Evolutionary conservation across 768 basidiomycete species (phyloP).

Genomic region (Leccinellum luteum): DNA sequence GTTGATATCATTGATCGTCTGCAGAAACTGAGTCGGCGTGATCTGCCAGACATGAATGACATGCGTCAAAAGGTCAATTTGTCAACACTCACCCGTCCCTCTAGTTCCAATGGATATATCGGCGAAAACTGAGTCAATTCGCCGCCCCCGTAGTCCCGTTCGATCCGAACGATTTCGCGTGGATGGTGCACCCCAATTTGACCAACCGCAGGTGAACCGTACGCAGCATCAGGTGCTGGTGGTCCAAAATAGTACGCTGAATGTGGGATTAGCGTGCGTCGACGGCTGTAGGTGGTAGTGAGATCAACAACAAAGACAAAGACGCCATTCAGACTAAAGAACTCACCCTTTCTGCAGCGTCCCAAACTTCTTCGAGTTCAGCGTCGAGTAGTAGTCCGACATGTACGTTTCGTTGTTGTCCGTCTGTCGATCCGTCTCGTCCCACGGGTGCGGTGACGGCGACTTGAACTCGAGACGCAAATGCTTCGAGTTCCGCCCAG

Average conservation of each 20-base stretch:
- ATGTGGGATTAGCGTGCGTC: slow-evolving; percentile 60
- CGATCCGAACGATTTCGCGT: slow-evolving; percentile 87
- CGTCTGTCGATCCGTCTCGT: slow-evolving; percentile 49
- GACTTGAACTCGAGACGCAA: slow-evolving; percentile 49
- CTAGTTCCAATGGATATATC: slow-evolving; percentile 87
- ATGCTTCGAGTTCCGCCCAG: slow-evolving; percentile 37
- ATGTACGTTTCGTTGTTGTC: slow-evolving; percentile 33
- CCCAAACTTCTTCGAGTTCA: slow-evolving; percentile 42
- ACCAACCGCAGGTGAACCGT: slow-evolving; percentile 76
- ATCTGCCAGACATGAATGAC: slow-evolving; percentile 48
- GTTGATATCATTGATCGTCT: slow-evolving; percentile 90
- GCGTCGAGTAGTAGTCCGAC: slow-evolving; percentile 43
- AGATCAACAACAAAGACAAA: background rate
- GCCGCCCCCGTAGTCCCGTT: slow-evolving; percentile 89
- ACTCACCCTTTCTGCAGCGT: slow-evolving; percentile 45
- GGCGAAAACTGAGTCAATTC: slow-evolving; percentile 90
- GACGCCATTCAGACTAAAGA: background rate
- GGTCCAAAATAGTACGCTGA: slow-evolving; percentile 86
- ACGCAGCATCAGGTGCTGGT: slow-evolving; percentile 73
- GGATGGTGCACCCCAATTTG: slow-evolving; percentile 88
- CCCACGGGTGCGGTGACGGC: slow-evolving; percentile 67
- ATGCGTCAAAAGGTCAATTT: background rate
- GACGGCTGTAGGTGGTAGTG: slow-evolving; percentile 27
- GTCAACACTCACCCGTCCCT: slow-evolving; percentile 70
- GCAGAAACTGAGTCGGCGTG: slow-evolving; percentile 85